Evolutionary conservation across 495 filamentous ascomycete genomes (phyloP), one percentile per base, ranked within the genome.

Genomic region (Aspergillus heteromorphus): DNA sequence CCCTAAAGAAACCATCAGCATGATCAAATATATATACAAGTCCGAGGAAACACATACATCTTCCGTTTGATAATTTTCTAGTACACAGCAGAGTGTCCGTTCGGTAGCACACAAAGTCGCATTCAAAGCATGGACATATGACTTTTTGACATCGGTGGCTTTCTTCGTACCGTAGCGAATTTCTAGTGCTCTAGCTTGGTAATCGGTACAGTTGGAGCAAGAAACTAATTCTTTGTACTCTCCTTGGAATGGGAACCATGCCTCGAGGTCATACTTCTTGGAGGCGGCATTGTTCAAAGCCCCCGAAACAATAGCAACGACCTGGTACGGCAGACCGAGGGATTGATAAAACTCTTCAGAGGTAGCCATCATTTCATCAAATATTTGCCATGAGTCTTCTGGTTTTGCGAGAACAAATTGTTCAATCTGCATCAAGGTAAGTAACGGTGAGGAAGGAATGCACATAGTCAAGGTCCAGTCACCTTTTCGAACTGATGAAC

Each of bases 401-500:
- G 93, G 95, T 62, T 95, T 90, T 16, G 90, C 91, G 60, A 97
- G 79, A 58, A 96, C 80, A 60, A 97, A 97, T 76, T 97, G 92
- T 66, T 97, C 92, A 45, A 95, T 81, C 84, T 88, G 41, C 29
- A 45, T 16, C 4, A 30, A 2, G 0, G 27, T 65, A 23, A 64
- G 58, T 45, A 48, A 29, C 13, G 41, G 3, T 17, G 5, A 11
- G 19, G 16, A 30, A 19, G 7, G 7, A 13, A 11, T 7, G 29
- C 2, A 11, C 13, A 7, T 16, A n/a, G 8, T 40, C 25, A 25
- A 8, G 16, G 23, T 0, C 13, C 54, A 30, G 60, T 61, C 36
- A 85, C 83, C 84, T 98, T 98, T 71, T 97, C 93, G 64, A 98
- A 98, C 65, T 98, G 92, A 72, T 98, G 93, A 38, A 97, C 91